Base-by-base conservation (phyloP, 257 asterid genomes). In the Solanum paucissectum region DNA sequence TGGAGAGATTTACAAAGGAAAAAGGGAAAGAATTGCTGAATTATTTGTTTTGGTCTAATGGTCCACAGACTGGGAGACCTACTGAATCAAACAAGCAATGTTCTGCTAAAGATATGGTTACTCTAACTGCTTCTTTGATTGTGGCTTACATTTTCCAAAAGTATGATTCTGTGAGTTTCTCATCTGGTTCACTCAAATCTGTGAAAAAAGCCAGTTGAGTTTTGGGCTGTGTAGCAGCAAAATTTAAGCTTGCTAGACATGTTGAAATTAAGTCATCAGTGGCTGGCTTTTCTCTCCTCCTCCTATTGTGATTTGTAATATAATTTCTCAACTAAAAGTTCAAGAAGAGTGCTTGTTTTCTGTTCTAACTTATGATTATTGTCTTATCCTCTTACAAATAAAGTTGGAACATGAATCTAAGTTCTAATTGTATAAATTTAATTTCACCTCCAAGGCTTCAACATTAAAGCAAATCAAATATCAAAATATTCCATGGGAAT, bases 41-140 rank as follows among this genome's bases (percentile, higher is more conserved):
- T 88, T 95, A 94, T 90, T 92, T 96, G 68, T 96, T 64, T 87
- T 96, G 99, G 99, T 96, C 99, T 4, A 96, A 96, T 36, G 99
- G 99, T 36, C 99, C 98, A 6, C 99, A 95, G 90, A 89, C 91
- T 9, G 98, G 98, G 42, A 12, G 91, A 7, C 97, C 99, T 3
- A 91, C 87, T 29, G 94, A 91, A 4, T 38, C 94, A 27, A 96
- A 96, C 91, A 96, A 96, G 91, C 99, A 96, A 87, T 96, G 98
- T 46, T 91, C 98, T 8, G 99, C 85, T 2, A 92, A 90, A 76
- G 99, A 96, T 0, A 4, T 73, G 0, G 98, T 96, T 87, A 91
- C 99, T 55, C 86, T 93, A 36, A 92, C 98, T 11, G 98, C 98
- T 7, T 91, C 96, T 2, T 87, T 95, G 89, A 89, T 96, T 89